Base-by-base conservation (phyloP, 2,329 filamentous ascomycete genomes). In the Diaporthe caulivora region DNA sequence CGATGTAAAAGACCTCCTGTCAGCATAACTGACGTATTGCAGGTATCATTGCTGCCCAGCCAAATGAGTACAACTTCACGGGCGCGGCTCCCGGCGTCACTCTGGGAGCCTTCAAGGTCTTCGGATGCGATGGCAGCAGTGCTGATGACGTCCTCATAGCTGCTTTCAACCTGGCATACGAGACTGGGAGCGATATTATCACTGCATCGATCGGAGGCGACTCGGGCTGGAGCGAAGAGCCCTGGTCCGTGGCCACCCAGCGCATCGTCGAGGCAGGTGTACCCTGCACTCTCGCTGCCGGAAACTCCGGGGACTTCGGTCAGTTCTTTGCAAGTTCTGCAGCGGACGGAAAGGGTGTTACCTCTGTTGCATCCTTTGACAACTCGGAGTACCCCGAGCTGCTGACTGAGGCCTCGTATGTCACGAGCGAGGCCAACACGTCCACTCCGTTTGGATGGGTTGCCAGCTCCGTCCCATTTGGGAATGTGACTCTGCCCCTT, bases 31-130 rank as follows among this genome's bases (percentile, higher is more conserved):
- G 0, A 62, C 26, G 26, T 10, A 31, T 21, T 2, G 3, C 44
- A 67, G 86, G 86, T 54, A 86, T 86, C 72, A 83, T 88, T 69
- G 85, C 83, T 51, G 86, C 86, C 7, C 82, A 85, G 72, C 75
- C 79, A 17, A 82, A 84, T 73, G 77, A 78, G 0, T 80, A 81
- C 44, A 80, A 81, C 51, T 83, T 85, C 75, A 81, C 81, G 34
- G 85, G 84, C 40, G 84, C 82, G 6, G 83, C 84, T 1, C 85
- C 83, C 1, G 82, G 82, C 58, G 84, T 83, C 7, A 83, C 80
- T 9, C 77, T 87, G 3, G 84, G 83, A 18, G 80, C 80, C 57
- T 86, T 85, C 78, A 80, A 81, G 58, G 81, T 83, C 29, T 81
- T 83, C 68, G 80, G 80, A 24, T 85, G 84, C 75, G 42, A 26